Percentiles rank a stretch among this genome's conserved stretches.
Evolutionary conservation across 2,329 filamentous ascomycete species (phyloP).

Genomic region (Xylariales sp.): DNA sequence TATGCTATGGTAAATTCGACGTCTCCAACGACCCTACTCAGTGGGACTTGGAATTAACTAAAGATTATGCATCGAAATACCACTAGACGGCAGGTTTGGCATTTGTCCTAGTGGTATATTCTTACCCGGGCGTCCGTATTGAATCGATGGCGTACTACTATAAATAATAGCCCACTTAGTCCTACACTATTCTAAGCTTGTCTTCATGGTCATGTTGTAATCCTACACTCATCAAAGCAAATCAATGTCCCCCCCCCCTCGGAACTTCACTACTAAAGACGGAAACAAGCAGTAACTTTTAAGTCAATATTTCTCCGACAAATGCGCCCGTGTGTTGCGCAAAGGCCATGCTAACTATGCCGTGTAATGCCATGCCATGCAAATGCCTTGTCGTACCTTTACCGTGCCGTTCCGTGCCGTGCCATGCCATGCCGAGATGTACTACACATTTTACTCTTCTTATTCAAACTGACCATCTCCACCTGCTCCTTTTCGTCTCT

Average conservation of each 20-base stretch:
- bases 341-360: slow-evolving; percentile 28
- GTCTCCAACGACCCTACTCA: no score
- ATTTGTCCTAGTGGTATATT: no score
- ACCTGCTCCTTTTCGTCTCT: slow-evolving; percentile 11
- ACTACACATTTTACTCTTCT: slow-evolving; percentile 33
- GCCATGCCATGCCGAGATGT: slow-evolving; percentile 33
- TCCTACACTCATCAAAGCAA: neutral
- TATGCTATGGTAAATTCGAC: no score
- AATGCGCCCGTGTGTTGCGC: slow-evolving; percentile 22
- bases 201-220: neutral
- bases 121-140: no score
- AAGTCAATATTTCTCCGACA: slow-evolving; percentile 28
- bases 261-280: neutral
- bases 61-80: no score
- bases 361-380: slow-evolving; percentile 33
- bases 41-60: no score
- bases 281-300: slow-evolving; percentile 23
- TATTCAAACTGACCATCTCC: slow-evolving; percentile 36
- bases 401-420: slow-evolving; percentile 24
- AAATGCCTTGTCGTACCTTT: slow-evolving; percentile 32
- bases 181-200: neutral
- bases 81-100: no score
- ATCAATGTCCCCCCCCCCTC: neutral
- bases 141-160: no score
- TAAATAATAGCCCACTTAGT: neutral